Conservation (phyloP, 148 eudicot species). For the Vaccinium corymbosum region DNA sequence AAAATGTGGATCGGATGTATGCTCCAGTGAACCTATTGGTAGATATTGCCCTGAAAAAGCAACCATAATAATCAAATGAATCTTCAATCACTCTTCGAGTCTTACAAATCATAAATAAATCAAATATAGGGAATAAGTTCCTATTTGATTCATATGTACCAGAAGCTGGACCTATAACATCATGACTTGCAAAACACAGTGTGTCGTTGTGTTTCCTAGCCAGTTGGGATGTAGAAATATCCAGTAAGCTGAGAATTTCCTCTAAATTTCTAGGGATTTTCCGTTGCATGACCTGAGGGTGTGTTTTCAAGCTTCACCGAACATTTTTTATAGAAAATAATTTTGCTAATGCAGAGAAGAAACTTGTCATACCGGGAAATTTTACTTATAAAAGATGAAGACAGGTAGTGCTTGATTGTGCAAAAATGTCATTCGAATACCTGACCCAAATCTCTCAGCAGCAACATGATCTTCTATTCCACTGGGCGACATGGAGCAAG, state of each 20-base stretch:
- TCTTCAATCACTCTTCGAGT: too few relatives aligned
- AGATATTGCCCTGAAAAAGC: constrained; percentile 22
- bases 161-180: too few relatives aligned
- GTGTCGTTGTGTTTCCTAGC: too few relatives aligned
- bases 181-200: too few relatives aligned
- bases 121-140: too few relatives aligned
- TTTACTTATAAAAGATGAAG: background rate
- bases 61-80: background rate
- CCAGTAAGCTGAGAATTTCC: background rate
- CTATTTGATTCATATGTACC: too few relatives aligned
- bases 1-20: constrained; percentile 21
- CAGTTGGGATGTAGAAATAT: too few relatives aligned
- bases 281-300: background rate
- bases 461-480: background rate
- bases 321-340: too few relatives aligned
- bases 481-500: constrained; percentile 40
- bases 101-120: too few relatives aligned
- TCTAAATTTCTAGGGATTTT: background rate
- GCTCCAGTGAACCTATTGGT: constrained; percentile 22
- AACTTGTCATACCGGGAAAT: too few relatives aligned
- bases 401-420: background rate
- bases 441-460: constrained; percentile 12
- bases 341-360: too few relatives aligned
- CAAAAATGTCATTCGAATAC: background rate
- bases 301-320: background rate